Conservation (phyloP, 352 stramenopile species). For the Globisporangium ultimum region DNA sequence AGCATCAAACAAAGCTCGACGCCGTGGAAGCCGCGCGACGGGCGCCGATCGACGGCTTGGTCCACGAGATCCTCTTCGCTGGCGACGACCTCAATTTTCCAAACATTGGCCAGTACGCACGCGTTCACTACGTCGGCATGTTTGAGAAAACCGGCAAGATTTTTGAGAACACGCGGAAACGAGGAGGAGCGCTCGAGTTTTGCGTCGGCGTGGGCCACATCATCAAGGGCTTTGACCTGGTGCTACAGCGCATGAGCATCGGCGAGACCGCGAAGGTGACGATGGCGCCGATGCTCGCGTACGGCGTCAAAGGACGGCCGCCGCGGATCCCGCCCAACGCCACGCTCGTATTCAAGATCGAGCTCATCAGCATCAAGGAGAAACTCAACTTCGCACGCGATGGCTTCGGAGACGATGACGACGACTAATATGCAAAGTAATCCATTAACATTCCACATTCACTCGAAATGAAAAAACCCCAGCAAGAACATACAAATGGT, state of each 20-base stretch:
- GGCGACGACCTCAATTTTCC: slow-evolving; percentile 61
- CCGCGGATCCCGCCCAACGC: slow-evolving; percentile 68
- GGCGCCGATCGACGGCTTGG: slow-evolving; percentile 37
- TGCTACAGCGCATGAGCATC: slow-evolving; percentile 69
- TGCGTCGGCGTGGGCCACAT: slow-evolving; percentile 65
- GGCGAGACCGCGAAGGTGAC: slow-evolving; percentile 67
- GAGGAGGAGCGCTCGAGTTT: slow-evolving; percentile 65
- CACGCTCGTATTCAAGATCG: slow-evolving; percentile 75
- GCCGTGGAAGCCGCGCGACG: slow-evolving; percentile 38
- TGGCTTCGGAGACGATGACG: slow-evolving; percentile 6
- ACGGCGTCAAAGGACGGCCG: slow-evolving; percentile 63
- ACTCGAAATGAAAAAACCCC: not conserved
- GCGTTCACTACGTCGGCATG: slow-evolving; percentile 65
- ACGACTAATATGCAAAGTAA: not conserved
- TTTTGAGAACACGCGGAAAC: slow-evolving; percentile 65
- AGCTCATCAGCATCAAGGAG: slow-evolving; percentile 80
- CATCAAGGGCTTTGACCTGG: slow-evolving; percentile 69
- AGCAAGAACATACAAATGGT: not conserved
- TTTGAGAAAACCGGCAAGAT: slow-evolving; percentile 48
- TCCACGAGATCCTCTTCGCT: slow-evolving; percentile 49
- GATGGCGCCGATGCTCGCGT: slow-evolving; percentile 60
- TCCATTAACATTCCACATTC: not conserved
- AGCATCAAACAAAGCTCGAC: slow-evolving; percentile 40
- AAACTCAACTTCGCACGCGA: slow-evolving; percentile 40
- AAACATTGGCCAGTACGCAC: slow-evolving; percentile 53